Percentiles rank a stretch among this genome's conserved stretches.
phyloP scores from a whole-genome alignment of 306 rosid genomes.

The Cyamopsis tetragonoloba region DNA sequence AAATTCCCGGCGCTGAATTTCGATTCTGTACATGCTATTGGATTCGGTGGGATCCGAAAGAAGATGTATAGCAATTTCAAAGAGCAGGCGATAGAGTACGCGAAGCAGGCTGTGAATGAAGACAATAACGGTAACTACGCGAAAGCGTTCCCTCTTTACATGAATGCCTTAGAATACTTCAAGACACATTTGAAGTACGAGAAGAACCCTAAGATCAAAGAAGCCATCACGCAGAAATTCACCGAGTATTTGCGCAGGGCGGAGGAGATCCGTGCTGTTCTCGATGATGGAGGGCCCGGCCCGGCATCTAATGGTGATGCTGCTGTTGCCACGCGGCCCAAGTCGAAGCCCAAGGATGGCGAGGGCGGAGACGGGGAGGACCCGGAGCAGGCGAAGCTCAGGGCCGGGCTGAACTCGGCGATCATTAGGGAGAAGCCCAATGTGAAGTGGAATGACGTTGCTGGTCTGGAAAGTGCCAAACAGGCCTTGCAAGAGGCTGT shows the following conservation, averaged over 20 bases:
- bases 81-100: conserved; percentile 98
- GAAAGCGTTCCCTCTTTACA: conserved; percentile 90
- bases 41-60: not conserved
- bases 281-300: conserved; percentile 88
- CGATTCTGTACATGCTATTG: conserved; percentile 28
- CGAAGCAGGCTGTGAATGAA: conserved; percentile 93
- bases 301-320: conserved; percentile 90
- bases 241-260: conserved; percentile 95
- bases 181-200: conserved; percentile 94
- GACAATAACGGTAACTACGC: conserved; percentile 93
- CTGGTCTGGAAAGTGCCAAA: conserved; percentile 93
- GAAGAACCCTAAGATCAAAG: conserved; percentile 92
- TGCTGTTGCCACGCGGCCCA: conserved; percentile 82
- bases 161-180: conserved; percentile 96
- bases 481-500: conserved; percentile 99
- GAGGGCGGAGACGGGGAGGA: conserved; percentile 87
- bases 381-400: conserved; percentile 86
- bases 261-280: conserved; percentile 92
- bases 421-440: conserved; percentile 91
- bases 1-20: not conserved
- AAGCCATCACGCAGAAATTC: conserved; percentile 94
- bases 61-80: conserved; percentile 97
- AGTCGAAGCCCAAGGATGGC: conserved; percentile 79
- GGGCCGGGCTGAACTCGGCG: conserved; percentile 87
- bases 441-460: conserved; percentile 97